Percentiles rank a stretch among this genome's conserved stretches.
These are phyloP conservation scores for Trametopsis cervina DNA, from an alignment of 768 basidiomycete species.

Conservation along the genomic window DNA sequence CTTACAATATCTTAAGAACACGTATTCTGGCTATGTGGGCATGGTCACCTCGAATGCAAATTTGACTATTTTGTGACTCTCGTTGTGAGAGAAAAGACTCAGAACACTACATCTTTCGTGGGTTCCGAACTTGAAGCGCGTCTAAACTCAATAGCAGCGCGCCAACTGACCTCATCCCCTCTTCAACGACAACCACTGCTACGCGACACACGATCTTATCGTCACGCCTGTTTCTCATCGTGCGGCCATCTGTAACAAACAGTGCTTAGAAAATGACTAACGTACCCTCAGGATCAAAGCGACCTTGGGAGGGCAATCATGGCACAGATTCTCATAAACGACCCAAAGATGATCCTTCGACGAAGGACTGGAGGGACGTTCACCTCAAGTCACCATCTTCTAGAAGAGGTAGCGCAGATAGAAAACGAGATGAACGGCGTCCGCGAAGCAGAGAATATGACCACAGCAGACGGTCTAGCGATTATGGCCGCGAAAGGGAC, in stretches of 20 bases:
- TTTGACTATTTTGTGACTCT: too few relatives aligned
- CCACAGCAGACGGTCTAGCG: slow-evolving; percentile 24
- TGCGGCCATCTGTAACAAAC: slow-evolving; percentile 76
- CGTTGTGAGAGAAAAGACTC: too few relatives aligned
- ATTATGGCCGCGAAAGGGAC: slow-evolving; percentile 24
- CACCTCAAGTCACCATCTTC: slow-evolving; percentile 37
- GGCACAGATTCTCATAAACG: slow-evolving; percentile 42
- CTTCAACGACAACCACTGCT: too few relatives aligned
- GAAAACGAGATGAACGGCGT: slow-evolving; percentile 22
- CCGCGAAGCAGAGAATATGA: slow-evolving; percentile 32
- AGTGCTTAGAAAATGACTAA: slow-evolving; percentile 63
- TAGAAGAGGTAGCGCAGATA: slow-evolving; percentile 29
- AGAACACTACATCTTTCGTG: too few relatives aligned
- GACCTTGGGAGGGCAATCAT: slow-evolving; percentile 58
- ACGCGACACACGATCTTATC: not conserved
- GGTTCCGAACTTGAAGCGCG: too few relatives aligned
- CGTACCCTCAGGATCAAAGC: slow-evolving; percentile 78
- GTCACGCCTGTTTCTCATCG: slow-evolving; percentile 44
- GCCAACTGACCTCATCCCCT: too few relatives aligned
- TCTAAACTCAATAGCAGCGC: not conserved
- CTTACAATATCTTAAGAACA: too few relatives aligned
- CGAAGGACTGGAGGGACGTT: slow-evolving; percentile 70
- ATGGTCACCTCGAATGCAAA: too few relatives aligned
- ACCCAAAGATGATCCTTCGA: slow-evolving; percentile 42
- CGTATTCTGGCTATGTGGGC: too few relatives aligned